phyloP scores from a whole-genome alignment of 805 yeast genomes.

The Candida succiphila region DNA sequence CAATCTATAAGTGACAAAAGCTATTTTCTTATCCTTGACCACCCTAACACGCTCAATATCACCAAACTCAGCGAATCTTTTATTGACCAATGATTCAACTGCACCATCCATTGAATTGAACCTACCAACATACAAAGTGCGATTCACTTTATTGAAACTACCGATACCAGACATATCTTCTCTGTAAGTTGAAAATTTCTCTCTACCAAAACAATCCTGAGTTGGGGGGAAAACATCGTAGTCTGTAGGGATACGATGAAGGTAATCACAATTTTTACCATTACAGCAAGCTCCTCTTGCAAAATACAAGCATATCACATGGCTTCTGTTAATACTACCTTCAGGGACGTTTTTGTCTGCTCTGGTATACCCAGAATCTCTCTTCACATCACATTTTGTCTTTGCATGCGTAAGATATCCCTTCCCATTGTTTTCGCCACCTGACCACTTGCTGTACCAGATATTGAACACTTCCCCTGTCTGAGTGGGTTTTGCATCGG shows the following conservation, averaged over 20 bases:
- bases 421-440: slow-evolving; percentile 48
- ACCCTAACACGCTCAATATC: slow-evolving; percentile 57
- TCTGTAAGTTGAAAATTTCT: slow-evolving; percentile 66
- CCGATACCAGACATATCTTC: slow-evolving; percentile 97
- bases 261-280: slow-evolving; percentile 66
- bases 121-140: slow-evolving; percentile 67
- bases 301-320: slow-evolving; percentile 68
- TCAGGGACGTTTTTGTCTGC: slow-evolving; percentile 40
- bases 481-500: slow-evolving; percentile 63
- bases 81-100: slow-evolving; percentile 29
- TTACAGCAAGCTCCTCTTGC: slow-evolving; percentile 82
- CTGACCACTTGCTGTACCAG: slow-evolving; percentile 89
- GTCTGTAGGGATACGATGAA: slow-evolving; percentile 66
- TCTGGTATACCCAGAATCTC: slow-evolving; percentile 68
- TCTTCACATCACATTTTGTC: slow-evolving; percentile 49
- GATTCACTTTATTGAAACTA: slow-evolving; percentile 55
- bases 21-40: slow-evolving; percentile 54
- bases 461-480: slow-evolving; percentile 74
- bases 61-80: slow-evolving; percentile 68
- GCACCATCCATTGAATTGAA: slow-evolving; percentile 30
- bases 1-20: slow-evolving; percentile 60
- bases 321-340: slow-evolving; percentile 17
- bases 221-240: slow-evolving; percentile 51
- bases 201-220: slow-evolving; percentile 89
- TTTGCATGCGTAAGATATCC: slow-evolving; percentile 28